Evolutionary conservation across 2,329 filamentous ascomycete species (phyloP).

Genomic region (Gliomastix tumulicola): DNA sequence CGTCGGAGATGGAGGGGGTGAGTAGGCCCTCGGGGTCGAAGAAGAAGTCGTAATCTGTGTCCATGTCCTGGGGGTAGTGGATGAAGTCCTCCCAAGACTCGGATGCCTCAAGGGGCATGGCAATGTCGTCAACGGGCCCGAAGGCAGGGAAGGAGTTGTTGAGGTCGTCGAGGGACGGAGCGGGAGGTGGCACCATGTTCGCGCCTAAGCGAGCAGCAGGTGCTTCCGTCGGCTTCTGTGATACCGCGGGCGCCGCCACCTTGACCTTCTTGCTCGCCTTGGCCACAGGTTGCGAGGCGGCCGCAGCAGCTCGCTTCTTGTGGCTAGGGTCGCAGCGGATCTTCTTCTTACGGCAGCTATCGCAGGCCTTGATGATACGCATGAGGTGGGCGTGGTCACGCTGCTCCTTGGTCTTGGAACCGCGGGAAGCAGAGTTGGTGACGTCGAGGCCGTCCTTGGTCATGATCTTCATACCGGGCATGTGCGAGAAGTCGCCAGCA

Average conservation of each 20-base stretch:
- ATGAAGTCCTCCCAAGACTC: slow-evolving; percentile 40
- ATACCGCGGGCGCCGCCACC: no score
- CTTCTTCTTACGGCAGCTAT: slow-evolving; percentile 57
- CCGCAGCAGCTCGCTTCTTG: slow-evolving; percentile 35
- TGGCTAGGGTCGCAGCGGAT: slow-evolving; percentile 55
- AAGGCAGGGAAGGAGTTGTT: no score
- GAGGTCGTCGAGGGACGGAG: slow-evolving; percentile 1
- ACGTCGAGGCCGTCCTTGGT: slow-evolving; percentile 57
- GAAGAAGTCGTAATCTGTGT: slow-evolving; percentile 38
- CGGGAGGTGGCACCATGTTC: neutral
- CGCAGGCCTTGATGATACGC: slow-evolving; percentile 62
- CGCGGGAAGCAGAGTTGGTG: slow-evolving; percentile 54
- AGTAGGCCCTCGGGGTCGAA: slow-evolving; percentile 32
- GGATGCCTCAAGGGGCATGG: neutral
- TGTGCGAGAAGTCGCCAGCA: slow-evolving; percentile 37
- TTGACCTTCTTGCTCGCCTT: slow-evolving; percentile 33
- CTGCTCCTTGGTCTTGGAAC: slow-evolving; percentile 62
- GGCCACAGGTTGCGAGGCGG: slow-evolving; percentile 5
- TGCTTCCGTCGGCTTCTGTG: neutral
- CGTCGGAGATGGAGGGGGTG: no score
- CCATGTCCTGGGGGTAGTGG: slow-evolving; percentile 27
- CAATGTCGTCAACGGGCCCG: no score
- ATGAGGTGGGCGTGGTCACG: slow-evolving; percentile 60
- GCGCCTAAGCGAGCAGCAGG: neutral
- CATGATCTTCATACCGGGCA: slow-evolving; percentile 62